Evolutionary conservation across 306 rosid genomes (phyloP), one percentile per base, ranked within the genome.

Genomic region (Begonia peltatifolia): DNA sequence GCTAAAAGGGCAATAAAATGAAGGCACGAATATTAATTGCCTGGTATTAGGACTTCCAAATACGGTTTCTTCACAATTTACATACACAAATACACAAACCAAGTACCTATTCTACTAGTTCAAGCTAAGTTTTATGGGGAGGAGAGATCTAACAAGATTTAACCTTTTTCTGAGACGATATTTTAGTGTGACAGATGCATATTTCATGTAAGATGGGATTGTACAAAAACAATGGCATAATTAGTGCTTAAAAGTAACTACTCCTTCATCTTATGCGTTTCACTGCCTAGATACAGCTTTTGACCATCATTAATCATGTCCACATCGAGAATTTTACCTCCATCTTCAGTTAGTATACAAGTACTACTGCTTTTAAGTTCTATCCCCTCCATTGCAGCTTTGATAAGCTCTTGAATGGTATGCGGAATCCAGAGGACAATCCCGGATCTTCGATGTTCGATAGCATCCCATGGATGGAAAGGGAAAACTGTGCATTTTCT

Each of bases 401-500:
- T 46, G 49, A 86, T 70, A 55, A 90, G 84, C 68, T 83, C 88
- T 75, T 79, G 77, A 14, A 83, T 73, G 20, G 84, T 63, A 47
- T 23, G 71, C 23, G 99, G 95, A 46, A 86, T 51, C 94, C 95
- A 83, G 56, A 81, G 55, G 46, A 86, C 84, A 53, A 86, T 80
- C 36, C 99, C 99, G 14, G 72, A 61, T 68, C 63, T 81, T 69
- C 78, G 76, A 14, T 50, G 42, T 50, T 90, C 94, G 71, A 69
- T 63, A 41, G 81, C 72, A 67, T 66, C 93, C 94, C 94, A 83
- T 0, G 99, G 95, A 48, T 83, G 94, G 71, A 69, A 90, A 42
- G 95, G 88, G 64, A 83, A 83, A 14, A 90, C 79, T 0, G 99
- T 90, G 68, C 95, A 90, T 63, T 83, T 90, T 68, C 65, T 83